phyloP scores from a whole-genome alignment of 208 protist genomes.

The Tritrichomonas foetus region DNA sequence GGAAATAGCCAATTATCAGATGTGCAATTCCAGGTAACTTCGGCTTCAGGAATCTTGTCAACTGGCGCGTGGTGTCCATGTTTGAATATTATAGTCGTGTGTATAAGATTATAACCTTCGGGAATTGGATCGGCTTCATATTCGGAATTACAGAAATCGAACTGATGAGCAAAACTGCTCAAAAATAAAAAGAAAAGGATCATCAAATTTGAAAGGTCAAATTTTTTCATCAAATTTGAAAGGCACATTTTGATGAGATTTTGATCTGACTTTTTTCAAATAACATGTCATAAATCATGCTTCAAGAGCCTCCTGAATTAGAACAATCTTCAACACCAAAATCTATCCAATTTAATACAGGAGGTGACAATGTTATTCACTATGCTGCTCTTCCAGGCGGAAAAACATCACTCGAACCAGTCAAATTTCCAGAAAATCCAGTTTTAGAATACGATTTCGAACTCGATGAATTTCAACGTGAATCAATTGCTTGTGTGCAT shows the following conservation, averaged over 20 bases:
- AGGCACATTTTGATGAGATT: neutral
- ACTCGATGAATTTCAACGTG: constrained; percentile 53
- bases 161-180: neutral
- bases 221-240: neutral
- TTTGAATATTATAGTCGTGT: neutral
- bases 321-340: neutral
- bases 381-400: constrained; percentile 8
- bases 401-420: neutral
- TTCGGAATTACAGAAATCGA: neutral
- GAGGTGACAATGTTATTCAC: constrained; percentile 19
- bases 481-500: constrained; percentile 33
- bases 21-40: neutral
- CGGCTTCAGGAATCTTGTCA: constrained; percentile 10
- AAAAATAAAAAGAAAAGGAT: neutral
- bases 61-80: neutral
- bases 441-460: constrained; percentile 44
- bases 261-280: neutral
- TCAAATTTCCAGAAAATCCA: constrained; percentile 40
- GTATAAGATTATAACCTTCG: neutral
- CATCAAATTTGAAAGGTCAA: too few relatives aligned
- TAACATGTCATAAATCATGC: neutral
- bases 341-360: neutral
- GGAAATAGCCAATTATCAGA: neutral
- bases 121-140: neutral
- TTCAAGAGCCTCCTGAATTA: neutral